Evolutionary conservation across 2,329 filamentous ascomycete genomes (phyloP).

Genomic region (Penicillium sp.): DNA sequence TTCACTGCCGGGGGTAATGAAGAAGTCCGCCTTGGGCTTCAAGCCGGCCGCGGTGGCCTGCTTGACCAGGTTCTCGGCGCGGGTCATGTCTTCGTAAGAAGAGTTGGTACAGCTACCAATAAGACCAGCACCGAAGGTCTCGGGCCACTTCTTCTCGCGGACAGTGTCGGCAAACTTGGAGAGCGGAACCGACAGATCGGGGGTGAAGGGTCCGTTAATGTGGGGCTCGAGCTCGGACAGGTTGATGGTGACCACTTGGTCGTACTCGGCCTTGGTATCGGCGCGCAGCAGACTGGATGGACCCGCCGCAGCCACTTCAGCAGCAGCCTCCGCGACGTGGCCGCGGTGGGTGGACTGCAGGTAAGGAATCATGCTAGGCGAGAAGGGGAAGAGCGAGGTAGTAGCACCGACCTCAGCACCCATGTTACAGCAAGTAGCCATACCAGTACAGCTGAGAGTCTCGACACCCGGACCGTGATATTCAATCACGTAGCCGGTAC

Average conservation of each 20-base stretch:
- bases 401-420: slow-evolving; percentile 88
- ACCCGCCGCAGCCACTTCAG: slow-evolving; percentile 54
- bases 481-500: slow-evolving; percentile 92
- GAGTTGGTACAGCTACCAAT: slow-evolving; percentile 99
- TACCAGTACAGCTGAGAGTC: slow-evolving; percentile 85
- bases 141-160: slow-evolving; percentile 82
- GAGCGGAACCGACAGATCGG: slow-evolving; percentile 88
- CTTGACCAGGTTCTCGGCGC: slow-evolving; percentile 88
- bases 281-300: slow-evolving; percentile 59
- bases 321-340: slow-evolving; percentile 68
- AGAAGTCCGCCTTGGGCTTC: slow-evolving; percentile 87
- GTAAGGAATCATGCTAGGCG: slow-evolving; percentile 78
- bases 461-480: slow-evolving; percentile 90
- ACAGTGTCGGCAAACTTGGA: slow-evolving; percentile 87
- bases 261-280: slow-evolving; percentile 81
- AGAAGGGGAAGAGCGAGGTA: slow-evolving; percentile 93
- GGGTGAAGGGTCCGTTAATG: slow-evolving; percentile 96
- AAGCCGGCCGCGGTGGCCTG: slow-evolving; percentile 88
- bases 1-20: slow-evolving; percentile 94
- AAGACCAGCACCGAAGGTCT: slow-evolving; percentile 85
- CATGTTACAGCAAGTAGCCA: slow-evolving; percentile 92
- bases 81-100: slow-evolving; percentile 98
- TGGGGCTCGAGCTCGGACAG: slow-evolving; percentile 88
- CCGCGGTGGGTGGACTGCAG: slow-evolving; percentile 78
- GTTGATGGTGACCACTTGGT: slow-evolving; percentile 87